A percentile compares a stretch with the other conserved stretches of the same genome.
Evolutionary conservation across 2,329 filamentous ascomycete species (phyloP).

Genomic region (Nannizziopsis arthrosporioides): DNA sequence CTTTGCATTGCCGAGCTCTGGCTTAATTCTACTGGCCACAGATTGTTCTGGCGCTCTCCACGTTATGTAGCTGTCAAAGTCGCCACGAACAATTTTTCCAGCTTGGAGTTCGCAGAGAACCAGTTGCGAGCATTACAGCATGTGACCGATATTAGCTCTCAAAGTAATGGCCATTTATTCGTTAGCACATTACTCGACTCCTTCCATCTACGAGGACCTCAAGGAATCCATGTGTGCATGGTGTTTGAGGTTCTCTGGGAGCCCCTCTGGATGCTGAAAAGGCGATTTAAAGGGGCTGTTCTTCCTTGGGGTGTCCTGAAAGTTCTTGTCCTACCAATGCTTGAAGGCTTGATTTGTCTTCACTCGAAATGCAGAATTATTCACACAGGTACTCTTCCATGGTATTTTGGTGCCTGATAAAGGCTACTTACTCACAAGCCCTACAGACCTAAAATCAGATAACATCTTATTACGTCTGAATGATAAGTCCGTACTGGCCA

Average conservation of each 20-base stretch:
- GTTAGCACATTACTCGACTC: too few relatives aligned
- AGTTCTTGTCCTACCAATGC: constrained; percentile 25
- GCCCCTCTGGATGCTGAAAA: constrained; percentile 20
- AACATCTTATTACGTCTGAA: constrained; percentile 30
- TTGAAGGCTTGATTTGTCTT: constrained; percentile 33
- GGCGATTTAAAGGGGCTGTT: constrained; percentile 18
- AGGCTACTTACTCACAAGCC: constrained; percentile 5
- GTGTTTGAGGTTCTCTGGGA: too few relatives aligned
- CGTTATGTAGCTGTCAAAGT: not conserved
- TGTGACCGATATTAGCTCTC: too few relatives aligned
- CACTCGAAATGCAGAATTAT: constrained; percentile 33
- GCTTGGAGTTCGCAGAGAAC: too few relatives aligned
- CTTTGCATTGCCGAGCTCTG: not conserved
- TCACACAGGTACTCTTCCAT: constrained; percentile 28
- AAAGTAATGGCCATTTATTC: too few relatives aligned
- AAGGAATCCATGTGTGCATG: too few relatives aligned
- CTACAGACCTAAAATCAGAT: constrained; percentile 31
- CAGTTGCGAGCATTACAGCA: too few relatives aligned
- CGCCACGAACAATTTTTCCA: too few relatives aligned
- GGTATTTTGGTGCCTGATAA: not conserved
- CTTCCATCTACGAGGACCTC: too few relatives aligned
- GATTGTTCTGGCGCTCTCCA: not conserved
- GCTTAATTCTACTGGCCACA: not conserved
- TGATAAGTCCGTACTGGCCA: constrained; percentile 17
- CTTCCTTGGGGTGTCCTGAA: constrained; percentile 25